Conservation (phyloP, 2,329 filamentous ascomycete species). For the Calonectria hongkongensis region DNA sequence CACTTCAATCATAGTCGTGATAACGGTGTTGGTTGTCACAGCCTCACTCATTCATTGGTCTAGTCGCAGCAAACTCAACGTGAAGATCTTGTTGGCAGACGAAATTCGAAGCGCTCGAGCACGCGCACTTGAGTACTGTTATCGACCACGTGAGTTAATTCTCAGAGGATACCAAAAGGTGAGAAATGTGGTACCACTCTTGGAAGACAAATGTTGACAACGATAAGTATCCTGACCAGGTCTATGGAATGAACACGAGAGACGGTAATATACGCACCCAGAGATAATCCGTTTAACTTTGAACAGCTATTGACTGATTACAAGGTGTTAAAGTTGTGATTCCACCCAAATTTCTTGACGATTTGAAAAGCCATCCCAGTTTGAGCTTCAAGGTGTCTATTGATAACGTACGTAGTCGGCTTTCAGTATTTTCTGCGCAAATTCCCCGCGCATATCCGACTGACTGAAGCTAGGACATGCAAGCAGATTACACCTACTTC, state of each 20-base stretch:
- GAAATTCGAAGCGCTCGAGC: slow-evolving; percentile 10
- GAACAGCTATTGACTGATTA: neutral
- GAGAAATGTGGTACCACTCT: too few relatives aligned
- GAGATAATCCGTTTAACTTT: too few relatives aligned
- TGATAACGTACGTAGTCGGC: neutral
- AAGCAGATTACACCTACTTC: slow-evolving; percentile 24
- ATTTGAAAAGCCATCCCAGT: slow-evolving; percentile 23
- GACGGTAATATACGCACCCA: neutral
- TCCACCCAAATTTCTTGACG: slow-evolving; percentile 14
- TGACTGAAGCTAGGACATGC: slow-evolving; percentile 22
- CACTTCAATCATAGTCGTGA: neutral
- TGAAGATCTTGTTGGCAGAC: slow-evolving; percentile 5
- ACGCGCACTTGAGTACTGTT: slow-evolving; percentile 24
- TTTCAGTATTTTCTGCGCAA: neutral
- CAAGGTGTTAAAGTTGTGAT: slow-evolving; percentile 23
- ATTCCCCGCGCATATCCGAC: too few relatives aligned
- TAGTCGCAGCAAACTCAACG: slow-evolving; percentile 2
- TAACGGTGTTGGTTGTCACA: neutral
- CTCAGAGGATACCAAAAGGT: slow-evolving; percentile 23
- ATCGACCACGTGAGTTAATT: slow-evolving; percentile 17
- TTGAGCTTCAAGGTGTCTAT: slow-evolving; percentile 26
- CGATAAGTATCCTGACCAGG: slow-evolving; percentile 12
- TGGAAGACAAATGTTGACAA: neutral
- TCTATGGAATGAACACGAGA: slow-evolving; percentile 19
- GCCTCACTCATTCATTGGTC: neutral